Base-by-base conservation (phyloP, 768 basidiomycete genomes). In the Lanmaoa pseudosensibilis region DNA sequence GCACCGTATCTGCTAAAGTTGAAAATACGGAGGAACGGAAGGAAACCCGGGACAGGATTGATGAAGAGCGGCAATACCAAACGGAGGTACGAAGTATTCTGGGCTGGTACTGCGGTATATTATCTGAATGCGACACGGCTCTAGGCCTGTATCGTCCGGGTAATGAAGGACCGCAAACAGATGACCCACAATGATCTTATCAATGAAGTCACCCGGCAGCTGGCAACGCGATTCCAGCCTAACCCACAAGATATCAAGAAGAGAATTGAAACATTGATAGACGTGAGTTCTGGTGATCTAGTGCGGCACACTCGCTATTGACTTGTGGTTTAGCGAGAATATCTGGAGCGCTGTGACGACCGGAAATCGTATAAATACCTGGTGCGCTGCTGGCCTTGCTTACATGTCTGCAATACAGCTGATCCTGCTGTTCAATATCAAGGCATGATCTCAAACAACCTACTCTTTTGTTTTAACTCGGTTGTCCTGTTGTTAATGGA, bases 61-160 rank as follows among this genome's bases (percentile, higher is more conserved):
- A 96, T 27, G 96, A 98, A 68, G 94, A 96, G 70, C 78, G 97
- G 45, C 85, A 80, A 59, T 86, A 94, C 73, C 87, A 95, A 73
- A 90, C 86, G 44, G 96, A 98, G 77, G 96, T 93, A 58, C 51
- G 83, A 11, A 5, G 25, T 15, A 21, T 12, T 45, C 30, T 32
- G 13, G 23, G 43, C 18, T 13, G 36, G 27, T 53, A 46, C 37
- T 41, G 46, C 1, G 37, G 5, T 40, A 34, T 46, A 18, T 21
- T 8, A 10, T 56, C 37, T 64, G 54, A 61, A n/a, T 41, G 39
- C 4, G 9, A 32, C 34, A 21, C n/a, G 46, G 3, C 46, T 13
- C n/a, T 59, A 99, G 95, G 97, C 97, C 2, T 98, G 93, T 67
- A 89, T 98, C 59, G 97, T 99, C 25, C 87, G 97, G 33, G 86